Evolutionary conservation across 345 rosid species (phyloP).

Genomic region (Aquilaria sinensis): DNA sequence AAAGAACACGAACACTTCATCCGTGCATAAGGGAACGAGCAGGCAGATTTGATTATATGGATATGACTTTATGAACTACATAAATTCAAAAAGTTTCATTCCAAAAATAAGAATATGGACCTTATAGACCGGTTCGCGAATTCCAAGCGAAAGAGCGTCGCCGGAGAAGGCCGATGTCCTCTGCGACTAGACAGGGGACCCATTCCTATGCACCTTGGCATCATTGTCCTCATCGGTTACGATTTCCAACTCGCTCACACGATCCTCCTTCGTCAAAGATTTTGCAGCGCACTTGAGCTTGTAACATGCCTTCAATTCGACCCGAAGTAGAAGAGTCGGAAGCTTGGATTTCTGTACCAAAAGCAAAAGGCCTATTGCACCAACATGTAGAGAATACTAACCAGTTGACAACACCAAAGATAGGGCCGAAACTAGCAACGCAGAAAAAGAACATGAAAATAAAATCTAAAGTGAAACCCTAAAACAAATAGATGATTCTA

Average conservation of each 20-base stretch:
- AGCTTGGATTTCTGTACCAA: slow-evolving; percentile 20
- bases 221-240: slow-evolving; percentile 26
- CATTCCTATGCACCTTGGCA: slow-evolving; percentile 15
- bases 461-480: no score
- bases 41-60: no score
- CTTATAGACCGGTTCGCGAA: slow-evolving; percentile 94
- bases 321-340: slow-evolving; percentile 19
- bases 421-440: no score
- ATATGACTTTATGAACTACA: no score
- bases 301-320: slow-evolving; percentile 24
- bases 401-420: no score
- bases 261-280: slow-evolving; percentile 53
- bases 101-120: slow-evolving; percentile 24
- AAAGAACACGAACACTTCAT: not conserved
- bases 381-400: no score
- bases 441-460: no score
- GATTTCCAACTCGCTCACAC: slow-evolving; percentile 37
- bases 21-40: not conserved
- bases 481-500: no score
- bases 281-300: slow-evolving; percentile 41
- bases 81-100: not conserved
- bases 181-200: slow-evolving; percentile 14
- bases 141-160: slow-evolving; percentile 69
- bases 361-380: not conserved
- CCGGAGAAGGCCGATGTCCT: slow-evolving; percentile 28